A percentile compares a stretch with the other conserved stretches of the same genome.
These are phyloP conservation scores for Dendrobium officinale DNA, from an alignment of 106 monocot species.

Conservation along the genomic window DNA sequence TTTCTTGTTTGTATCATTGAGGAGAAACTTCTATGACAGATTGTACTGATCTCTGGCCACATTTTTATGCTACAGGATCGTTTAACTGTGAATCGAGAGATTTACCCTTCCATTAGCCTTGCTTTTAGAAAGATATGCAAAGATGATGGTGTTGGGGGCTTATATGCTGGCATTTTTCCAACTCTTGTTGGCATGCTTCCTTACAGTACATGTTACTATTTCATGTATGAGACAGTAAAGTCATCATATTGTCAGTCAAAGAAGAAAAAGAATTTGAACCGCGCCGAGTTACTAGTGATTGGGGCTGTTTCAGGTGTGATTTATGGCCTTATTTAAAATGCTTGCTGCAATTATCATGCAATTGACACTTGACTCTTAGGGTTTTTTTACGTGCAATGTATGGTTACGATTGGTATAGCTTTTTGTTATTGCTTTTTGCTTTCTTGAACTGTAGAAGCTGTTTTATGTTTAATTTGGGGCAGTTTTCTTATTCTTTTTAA, in stretches of 20 bases:
- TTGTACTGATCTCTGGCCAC: not conserved
- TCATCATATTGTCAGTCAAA: slow-evolving; percentile 62
- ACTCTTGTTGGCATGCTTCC: slow-evolving; percentile 94
- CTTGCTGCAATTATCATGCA: not conserved
- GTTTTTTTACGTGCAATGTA: not conserved
- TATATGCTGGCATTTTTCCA: slow-evolving; percentile 81
- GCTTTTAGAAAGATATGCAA: slow-evolving; percentile 61
- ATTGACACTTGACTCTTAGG: not conserved
- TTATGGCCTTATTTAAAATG: not conserved
- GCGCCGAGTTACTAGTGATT: slow-evolving; percentile 64
- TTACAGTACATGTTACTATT: slow-evolving; percentile 96
- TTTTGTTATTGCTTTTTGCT: not conserved
- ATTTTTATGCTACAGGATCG: slow-evolving; percentile 48
- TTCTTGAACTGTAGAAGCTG: not conserved
- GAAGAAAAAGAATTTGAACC: slow-evolving; percentile 54
- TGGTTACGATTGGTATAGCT: not conserved
- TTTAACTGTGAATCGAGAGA: slow-evolving; percentile 59
- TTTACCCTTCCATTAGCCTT: slow-evolving; percentile 65
- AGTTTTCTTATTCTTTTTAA: no score
- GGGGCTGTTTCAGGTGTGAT: slow-evolving; percentile 80
- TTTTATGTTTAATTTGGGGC: not conserved
- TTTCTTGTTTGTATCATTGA: no score
- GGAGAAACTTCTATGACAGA: not conserved
- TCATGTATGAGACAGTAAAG: slow-evolving; percentile 90
- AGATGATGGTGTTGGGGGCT: slow-evolving; percentile 62